phyloP scores from a whole-genome alignment of 352 stramenopile species.

The Globisporangium mamillatum region DNA sequence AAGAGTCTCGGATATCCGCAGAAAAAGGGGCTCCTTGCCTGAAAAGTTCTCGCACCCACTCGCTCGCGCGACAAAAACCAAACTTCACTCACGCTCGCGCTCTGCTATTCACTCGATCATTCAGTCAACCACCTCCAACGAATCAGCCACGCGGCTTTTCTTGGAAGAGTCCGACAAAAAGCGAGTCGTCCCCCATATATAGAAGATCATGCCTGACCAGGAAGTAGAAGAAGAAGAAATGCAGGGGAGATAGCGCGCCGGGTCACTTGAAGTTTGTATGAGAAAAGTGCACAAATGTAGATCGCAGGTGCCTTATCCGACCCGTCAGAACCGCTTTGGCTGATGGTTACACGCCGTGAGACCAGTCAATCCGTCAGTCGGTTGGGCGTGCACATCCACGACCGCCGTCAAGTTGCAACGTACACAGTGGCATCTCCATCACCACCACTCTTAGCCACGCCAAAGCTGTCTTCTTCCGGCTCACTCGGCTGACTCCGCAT shows the following conservation, averaged over 20 bases:
- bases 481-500: not conserved
- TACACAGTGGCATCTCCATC: no score
- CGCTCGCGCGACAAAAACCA: not conserved
- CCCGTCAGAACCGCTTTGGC: not conserved
- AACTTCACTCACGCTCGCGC: conserved; percentile 10
- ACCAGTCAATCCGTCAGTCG: no score
- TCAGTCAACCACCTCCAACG: not conserved
- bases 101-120: not conserved
- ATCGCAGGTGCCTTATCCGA: not conserved
- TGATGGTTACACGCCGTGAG: no score
- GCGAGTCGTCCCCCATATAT: no score
- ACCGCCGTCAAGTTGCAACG: no score
- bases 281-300: not conserved
- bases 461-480: not conserved
- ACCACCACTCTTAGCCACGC: not conserved
- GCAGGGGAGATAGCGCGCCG: not conserved
- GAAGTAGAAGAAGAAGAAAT: not conserved
- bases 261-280: conserved; percentile 7
- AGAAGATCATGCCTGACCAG: not conserved
- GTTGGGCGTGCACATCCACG: no score
- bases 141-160: not conserved
- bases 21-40: not conserved
- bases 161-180: no score
- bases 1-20: not conserved
- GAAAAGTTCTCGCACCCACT: not conserved